Evolutionary conservation across 192 early-diverging fungal genomes (phyloP), one percentile per base, ranked within the genome.

Genomic region (Linnemannia elongata): DNA sequence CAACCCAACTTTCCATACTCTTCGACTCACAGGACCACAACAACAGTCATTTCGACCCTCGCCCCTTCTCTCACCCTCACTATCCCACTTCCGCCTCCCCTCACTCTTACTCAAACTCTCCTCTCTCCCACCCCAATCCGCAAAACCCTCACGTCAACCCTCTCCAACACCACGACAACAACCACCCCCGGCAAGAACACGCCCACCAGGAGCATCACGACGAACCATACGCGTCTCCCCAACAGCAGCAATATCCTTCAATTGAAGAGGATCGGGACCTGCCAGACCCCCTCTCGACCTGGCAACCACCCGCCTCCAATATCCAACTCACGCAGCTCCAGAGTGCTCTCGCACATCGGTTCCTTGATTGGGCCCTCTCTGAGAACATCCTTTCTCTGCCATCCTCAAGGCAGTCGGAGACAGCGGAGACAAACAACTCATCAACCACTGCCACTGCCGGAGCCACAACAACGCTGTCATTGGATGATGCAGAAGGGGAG

Each of bases 271-370:
- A 35, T 66, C n/a, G 60, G 10, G 60, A 33, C 57, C 7, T 33
- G 49, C 47, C 45, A 47, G 7, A 52, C 47, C 15, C 44, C 54
- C 73, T 81, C 63, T 55, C 57, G 27, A 38, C 18, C 52, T 86
- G 83, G 83, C 83, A 73, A 54, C 79, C 78, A 17, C 74, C 83
- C 6, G 24, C 74, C 1, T 73, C 78, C 12, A 86, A 72, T 22
- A 86, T 86, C 42, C 83, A 74, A 10, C 83, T 86, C 33, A 45
- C 83, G 33, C 74, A 80, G 0, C 79, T 86, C 22, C 83, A 86
- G 44, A 55, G 75, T 4, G 45, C 74, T n/a, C 79, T 86, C 35
- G 79, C 78, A 18, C 78, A 77, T 66, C 83, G 71, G 6, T 81
- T 86, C 68, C 69, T 86, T 17, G 54, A 41, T 18, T 80, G 79